Percentiles rank a stretch among this genome's conserved stretches.
Evolutionary conservation across 108 stramenopile species (phyloP).

Genomic region (Conticribra weissflogii): DNA sequence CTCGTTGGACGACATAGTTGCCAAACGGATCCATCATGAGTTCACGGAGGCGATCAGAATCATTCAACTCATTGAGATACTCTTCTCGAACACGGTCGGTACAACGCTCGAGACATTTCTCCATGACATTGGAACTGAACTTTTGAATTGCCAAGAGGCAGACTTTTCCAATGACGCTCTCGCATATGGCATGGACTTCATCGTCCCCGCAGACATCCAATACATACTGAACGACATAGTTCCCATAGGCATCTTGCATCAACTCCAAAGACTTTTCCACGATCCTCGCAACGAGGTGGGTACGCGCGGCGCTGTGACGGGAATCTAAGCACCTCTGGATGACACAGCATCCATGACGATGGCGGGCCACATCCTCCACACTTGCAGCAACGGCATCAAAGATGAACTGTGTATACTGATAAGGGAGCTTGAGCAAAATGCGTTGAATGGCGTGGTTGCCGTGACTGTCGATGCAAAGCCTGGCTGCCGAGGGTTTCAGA

Average conservation of each 20-base stretch:
- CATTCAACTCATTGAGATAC: constrained; percentile 88
- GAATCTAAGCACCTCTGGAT: constrained; percentile 97
- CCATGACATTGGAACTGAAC: constrained; percentile 98
- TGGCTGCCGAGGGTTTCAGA: constrained; percentile 88
- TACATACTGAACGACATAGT: constrained; percentile 95
- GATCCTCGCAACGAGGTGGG: constrained; percentile 88
- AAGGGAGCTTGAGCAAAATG: constrained; percentile 91
- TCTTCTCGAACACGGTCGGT: constrained; percentile 84
- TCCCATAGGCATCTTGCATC: constrained; percentile 97
- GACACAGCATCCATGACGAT: constrained; percentile 98
- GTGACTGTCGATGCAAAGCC: constrained; percentile 96
- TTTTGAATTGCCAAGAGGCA: constrained; percentile 93
- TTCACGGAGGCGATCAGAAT: constrained; percentile 81
- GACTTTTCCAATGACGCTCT: constrained; percentile 89
- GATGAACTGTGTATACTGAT: constrained; percentile 89
- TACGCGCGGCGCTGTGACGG: constrained; percentile 80
- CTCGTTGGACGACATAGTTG: constrained; percentile 96
- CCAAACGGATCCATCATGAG: constrained; percentile 97
- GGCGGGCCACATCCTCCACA: constrained; percentile 93
- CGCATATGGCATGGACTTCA: constrained; percentile 91
- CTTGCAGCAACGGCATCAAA: constrained; percentile 92
- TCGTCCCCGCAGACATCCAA: constrained; percentile 91
- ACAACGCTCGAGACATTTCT: constrained; percentile 95
- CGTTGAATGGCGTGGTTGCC: constrained; percentile 97
- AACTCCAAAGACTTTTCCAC: constrained; percentile 92